Base-by-base conservation (phyloP, 2,329 filamentous ascomycete genomes). In the Gyromitra esculenta region DNA sequence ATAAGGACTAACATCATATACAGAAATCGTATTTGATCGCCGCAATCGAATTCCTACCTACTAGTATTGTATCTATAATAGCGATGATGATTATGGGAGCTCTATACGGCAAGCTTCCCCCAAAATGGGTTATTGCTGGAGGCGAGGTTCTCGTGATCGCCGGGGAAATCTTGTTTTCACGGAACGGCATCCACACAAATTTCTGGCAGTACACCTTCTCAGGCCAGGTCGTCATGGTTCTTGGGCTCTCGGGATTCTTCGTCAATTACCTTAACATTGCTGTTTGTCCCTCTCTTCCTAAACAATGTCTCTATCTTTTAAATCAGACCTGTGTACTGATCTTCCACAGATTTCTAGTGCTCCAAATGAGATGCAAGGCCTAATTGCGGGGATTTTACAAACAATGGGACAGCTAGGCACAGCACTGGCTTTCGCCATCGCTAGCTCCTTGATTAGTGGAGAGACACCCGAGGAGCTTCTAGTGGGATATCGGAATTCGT, bases 211-310 rank as follows among this genome's bases (percentile, higher is more conserved):
- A 57, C 21, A 73, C 60, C n/a, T 73, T 73, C 37, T 48, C 60
- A 5, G 69, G 69, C 7, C 50, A 73, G 13, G n/a, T 73, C 11
- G 69, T 73, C 37, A 66, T 66, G 69, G 43, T 57, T 13, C 13
- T 73, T 18, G 69, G 69, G 3, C 39, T 73, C 50, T 41, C 69
- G 9, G 69, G 69, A 5, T 73, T 65, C 50, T 73, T 73, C n/a
- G 69, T 73, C 39, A 73, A 73, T 11, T 73, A 73, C 50, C 69
- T 73, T 11, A 73, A 73, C 50, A 39, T 73, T 4, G 69, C 69
- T 57, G 64, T 67, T 54, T 67, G 64, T 56, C 5, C 11, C 64
- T 18, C 21, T 57, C 18, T 64, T 43, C 13, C 21, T 9, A 64
- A 50, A 25, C 18, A 1, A 5, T 41, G 39, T 25, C 31, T 25